Percentiles rank a stretch among this genome's conserved stretches.
These are phyloP conservation scores for Didymella segeticola DNA, from an alignment of 2,329 filamentous ascomycete species.

Conservation along the genomic window DNA sequence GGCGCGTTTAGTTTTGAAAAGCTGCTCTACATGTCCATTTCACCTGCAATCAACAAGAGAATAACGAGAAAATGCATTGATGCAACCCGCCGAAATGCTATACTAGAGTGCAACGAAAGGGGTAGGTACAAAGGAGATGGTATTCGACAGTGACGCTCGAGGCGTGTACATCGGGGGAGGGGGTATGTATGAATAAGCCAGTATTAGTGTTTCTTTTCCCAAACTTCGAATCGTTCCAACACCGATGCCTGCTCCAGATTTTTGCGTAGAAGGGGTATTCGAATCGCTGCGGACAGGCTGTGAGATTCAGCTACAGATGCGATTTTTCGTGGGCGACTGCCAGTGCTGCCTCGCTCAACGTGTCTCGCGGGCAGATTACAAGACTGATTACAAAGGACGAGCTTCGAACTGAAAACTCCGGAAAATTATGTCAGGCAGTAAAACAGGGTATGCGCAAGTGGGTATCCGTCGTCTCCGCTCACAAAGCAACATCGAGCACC, in stretches of 20 bases:
- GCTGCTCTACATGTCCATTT: slow-evolving; percentile 12
- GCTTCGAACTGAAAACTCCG: slow-evolving; percentile 31
- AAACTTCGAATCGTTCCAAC: slow-evolving; percentile 22
- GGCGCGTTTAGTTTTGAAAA: slow-evolving; percentile 6
- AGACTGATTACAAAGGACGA: slow-evolving; percentile 49
- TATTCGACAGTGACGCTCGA: slow-evolving; percentile 28
- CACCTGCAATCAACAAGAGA: slow-evolving; percentile 17
- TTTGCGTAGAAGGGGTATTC: slow-evolving; percentile 20
- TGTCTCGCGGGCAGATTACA: slow-evolving; percentile 45
- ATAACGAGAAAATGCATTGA: slow-evolving; percentile 22
- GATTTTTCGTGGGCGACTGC: neutral
- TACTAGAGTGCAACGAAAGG: slow-evolving; percentile 34
- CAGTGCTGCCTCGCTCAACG: slow-evolving; percentile 5
- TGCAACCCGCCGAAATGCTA: slow-evolving; percentile 40
- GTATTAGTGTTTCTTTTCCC: slow-evolving; percentile 39
- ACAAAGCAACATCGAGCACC: slow-evolving; percentile 86
- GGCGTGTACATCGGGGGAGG: slow-evolving; percentile 22
- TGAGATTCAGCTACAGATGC: neutral
- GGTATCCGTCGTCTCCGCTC: slow-evolving; percentile 43
- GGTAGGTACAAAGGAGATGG: slow-evolving; percentile 42
- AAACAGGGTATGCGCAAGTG: slow-evolving; percentile 34
- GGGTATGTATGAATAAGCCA: slow-evolving; percentile 36
- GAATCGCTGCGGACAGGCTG: slow-evolving; percentile 9
- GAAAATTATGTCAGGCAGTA: slow-evolving; percentile 29
- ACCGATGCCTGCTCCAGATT: slow-evolving; percentile 18